Percentiles rank a stretch among this genome's conserved stretches.
phyloP scores from a whole-genome alignment of 768 basidiomycete genomes.

The Pulveroboletus sp. region DNA sequence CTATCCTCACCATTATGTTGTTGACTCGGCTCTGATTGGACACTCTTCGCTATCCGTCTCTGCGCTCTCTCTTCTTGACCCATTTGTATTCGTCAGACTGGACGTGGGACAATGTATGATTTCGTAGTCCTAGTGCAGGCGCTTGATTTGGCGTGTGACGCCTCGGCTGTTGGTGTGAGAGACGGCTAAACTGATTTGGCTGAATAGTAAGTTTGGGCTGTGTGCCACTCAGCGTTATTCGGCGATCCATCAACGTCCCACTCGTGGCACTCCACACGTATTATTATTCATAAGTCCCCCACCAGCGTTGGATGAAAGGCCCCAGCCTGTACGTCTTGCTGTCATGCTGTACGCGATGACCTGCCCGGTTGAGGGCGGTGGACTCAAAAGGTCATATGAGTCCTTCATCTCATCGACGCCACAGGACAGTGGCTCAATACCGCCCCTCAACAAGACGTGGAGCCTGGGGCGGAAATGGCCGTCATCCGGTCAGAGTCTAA shows the following conservation, averaged over 20 bases:
- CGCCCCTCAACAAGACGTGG: neutral
- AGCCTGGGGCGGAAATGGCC: neutral
- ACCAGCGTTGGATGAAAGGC: neutral
- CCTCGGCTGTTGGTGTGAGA: neutral
- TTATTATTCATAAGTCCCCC: no score
- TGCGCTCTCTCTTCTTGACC: conserved; percentile 19
- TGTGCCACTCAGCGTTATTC: neutral
- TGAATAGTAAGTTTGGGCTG: neutral
- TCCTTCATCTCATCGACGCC: conserved; percentile 15
- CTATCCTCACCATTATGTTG: conserved; percentile 10
- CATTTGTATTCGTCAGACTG: conserved; percentile 23
- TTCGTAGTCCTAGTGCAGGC: conserved; percentile 4
- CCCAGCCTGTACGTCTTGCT: neutral
- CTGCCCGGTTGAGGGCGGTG: neutral
- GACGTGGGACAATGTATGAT: conserved; percentile 20
- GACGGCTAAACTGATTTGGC: neutral
- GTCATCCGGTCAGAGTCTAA: no score
- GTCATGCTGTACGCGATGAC: conserved; percentile 1
- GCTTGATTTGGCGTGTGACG: neutral
- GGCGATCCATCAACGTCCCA: neutral
- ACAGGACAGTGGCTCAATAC: conserved; percentile 8
- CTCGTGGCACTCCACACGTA: neutral
- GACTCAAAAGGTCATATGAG: conserved; percentile 8
- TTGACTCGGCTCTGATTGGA: conserved; percentile 1
- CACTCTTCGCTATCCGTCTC: conserved; percentile 1